These are phyloP conservation scores for Debaryomyces sp. DNA, from an alignment of 1,139 yeast genomes.

Conservation along the genomic window DNA sequence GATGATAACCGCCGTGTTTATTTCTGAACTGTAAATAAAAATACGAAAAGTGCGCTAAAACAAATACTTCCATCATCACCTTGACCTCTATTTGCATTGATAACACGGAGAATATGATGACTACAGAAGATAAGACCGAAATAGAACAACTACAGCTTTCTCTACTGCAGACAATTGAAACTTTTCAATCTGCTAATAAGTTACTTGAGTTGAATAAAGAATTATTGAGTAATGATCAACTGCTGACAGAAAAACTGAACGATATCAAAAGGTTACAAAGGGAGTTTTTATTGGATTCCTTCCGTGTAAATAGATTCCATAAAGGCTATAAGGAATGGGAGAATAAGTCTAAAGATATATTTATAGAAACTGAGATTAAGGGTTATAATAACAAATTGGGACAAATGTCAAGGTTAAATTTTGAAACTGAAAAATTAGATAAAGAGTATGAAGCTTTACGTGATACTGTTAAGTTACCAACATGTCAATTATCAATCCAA, in stretches of 20 bases:
- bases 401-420: slow-evolving; percentile 32
- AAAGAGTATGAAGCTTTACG: slow-evolving; percentile 28
- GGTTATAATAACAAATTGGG: slow-evolving; percentile 36
- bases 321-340: slow-evolving; percentile 38
- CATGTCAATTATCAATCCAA: slow-evolving; percentile 30
- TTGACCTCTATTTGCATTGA: neutral
- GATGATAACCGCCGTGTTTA: slow-evolving; percentile 4
- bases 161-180: slow-evolving; percentile 10
- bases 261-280: slow-evolving; percentile 18
- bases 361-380: slow-evolving; percentile 27
- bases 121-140: neutral
- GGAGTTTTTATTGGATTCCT: slow-evolving; percentile 37
- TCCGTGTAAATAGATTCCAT: slow-evolving; percentile 34
- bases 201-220: slow-evolving; percentile 15
- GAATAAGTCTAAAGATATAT: slow-evolving; percentile 18
- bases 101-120: neutral
- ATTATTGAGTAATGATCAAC: slow-evolving; percentile 7
- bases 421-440: slow-evolving; percentile 25
- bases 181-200: slow-evolving; percentile 18
- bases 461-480: slow-evolving; percentile 31
- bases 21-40: slow-evolving; percentile 1
- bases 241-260: neutral
- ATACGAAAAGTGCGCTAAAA: slow-evolving; percentile 7
- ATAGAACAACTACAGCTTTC: slow-evolving; percentile 4
- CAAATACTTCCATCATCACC: neutral